Conservation (phyloP, 352 stramenopile genomes). For the Phytophthora megakarya region DNA sequence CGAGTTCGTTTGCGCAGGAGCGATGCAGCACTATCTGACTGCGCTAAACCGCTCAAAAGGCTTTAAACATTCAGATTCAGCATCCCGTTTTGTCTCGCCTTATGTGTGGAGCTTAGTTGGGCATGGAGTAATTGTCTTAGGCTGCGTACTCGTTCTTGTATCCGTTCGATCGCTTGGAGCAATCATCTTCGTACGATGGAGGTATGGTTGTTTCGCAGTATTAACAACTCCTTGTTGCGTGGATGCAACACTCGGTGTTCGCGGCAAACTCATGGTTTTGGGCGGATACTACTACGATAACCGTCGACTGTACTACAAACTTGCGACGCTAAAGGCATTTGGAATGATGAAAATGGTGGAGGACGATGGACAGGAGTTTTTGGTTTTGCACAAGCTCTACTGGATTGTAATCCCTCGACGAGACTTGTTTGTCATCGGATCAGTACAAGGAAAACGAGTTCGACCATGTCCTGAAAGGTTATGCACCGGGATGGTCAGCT, state of each 20-base stretch:
- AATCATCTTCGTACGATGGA: slow-evolving; percentile 19
- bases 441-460: slow-evolving; percentile 26
- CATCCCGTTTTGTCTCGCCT: slow-evolving; percentile 14
- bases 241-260: slow-evolving; percentile 22
- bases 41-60: slow-evolving; percentile 31
- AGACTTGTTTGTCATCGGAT: slow-evolving; percentile 35
- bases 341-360: slow-evolving; percentile 35
- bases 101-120: slow-evolving; percentile 43
- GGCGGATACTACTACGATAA: slow-evolving; percentile 30
- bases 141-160: slow-evolving; percentile 29
- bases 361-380: slow-evolving; percentile 23
- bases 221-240: slow-evolving; percentile 28
- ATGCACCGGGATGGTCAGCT: slow-evolving; percentile 24
- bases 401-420: slow-evolving; percentile 25
- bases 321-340: slow-evolving; percentile 30
- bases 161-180: slow-evolving; percentile 27
- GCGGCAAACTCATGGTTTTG: slow-evolving; percentile 27
- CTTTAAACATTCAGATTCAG: slow-evolving; percentile 16
- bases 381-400: slow-evolving; percentile 35
- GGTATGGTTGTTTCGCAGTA: slow-evolving; percentile 24
- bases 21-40: slow-evolving; percentile 37
- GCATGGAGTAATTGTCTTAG: slow-evolving; percentile 32
- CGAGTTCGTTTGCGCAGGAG: slow-evolving; percentile 29
- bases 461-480: slow-evolving; percentile 21
- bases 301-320: slow-evolving; percentile 30